Base-by-base conservation (phyloP, 352 stramenopile species). In the Globisporangium ultimum region DNA sequence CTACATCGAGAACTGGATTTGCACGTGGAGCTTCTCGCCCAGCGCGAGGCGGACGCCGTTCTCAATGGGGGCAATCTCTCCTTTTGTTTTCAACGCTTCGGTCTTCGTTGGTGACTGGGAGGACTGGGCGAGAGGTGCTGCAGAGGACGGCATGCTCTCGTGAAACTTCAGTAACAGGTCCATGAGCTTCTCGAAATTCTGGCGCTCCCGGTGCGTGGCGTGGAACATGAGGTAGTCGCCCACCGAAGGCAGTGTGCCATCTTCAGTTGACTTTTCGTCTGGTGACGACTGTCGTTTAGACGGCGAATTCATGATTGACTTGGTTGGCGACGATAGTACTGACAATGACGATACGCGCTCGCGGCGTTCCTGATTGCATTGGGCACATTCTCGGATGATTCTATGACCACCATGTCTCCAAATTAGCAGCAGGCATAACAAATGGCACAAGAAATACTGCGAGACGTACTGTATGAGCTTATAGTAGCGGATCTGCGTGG, bases 131-230 rank as follows among this genome's bases (percentile, higher is more conserved):
- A n/a, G n/a, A n/a, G n/a, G 17, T 46, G 2, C 0, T 13, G 48
- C 17, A 9, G 47, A 24, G 11, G 18, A 21, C 6, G 48, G 41
- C 15, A 76, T 41, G 9, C 53, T 40, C 28, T 67, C 54, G 48
- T 82, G 68, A 34, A 83, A 84, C 3, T 64, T 41, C 62, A 85
- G 61, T 22, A 87, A 60, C 46, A 68, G 28, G 51, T 85, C 72
- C 77, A 87, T 87, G 41, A 87, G 61, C 8, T 60, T 50, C 66
- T 87, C 77, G 62, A 87, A 87, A 58, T 80, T 74, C 32, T 57
- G 48, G n/a, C 71, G 77, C 52, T 87, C 74, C 6, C 63, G 66
- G 5, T 18, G 15, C 0, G 61, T 76, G 40, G 77, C 72, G 46
- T 76, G 64, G 40, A 63, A 68, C 64, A 87, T 83, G 41, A 87